Percentiles rank a stretch among this genome's conserved stretches.
phyloP scores from a whole-genome alignment of 495 filamentous ascomycete species.

The Aspergillus carlsbadensis region DNA sequence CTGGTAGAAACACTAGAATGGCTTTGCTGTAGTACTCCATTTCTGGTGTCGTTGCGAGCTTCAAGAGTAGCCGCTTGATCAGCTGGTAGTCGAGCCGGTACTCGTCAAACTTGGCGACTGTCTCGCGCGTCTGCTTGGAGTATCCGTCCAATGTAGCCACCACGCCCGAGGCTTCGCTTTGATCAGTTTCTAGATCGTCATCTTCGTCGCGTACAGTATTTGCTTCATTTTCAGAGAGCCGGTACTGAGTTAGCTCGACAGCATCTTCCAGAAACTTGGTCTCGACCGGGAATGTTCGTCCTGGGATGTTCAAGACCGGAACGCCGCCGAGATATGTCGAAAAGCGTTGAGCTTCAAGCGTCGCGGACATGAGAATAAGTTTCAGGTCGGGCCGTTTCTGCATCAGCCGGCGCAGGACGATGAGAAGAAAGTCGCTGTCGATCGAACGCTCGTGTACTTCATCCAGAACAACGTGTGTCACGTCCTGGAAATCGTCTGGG shows the following conservation, averaged over 20 bases:
- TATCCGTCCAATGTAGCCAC: slow-evolving; percentile 62
- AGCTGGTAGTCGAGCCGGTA: slow-evolving; percentile 84
- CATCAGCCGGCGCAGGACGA: slow-evolving; percentile 82
- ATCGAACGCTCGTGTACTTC: slow-evolving; percentile 95
- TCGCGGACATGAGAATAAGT: slow-evolving; percentile 94
- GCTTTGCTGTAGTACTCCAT: slow-evolving; percentile 78
- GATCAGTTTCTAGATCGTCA: slow-evolving; percentile 45
- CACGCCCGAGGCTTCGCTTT: slow-evolving; percentile 35
- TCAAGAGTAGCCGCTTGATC: slow-evolving; percentile 69
- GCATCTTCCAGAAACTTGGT: slow-evolving; percentile 90
- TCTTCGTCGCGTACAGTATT: slow-evolving; percentile 44
- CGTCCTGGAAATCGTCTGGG: slow-evolving; percentile 76
- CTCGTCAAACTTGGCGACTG: slow-evolving; percentile 75
- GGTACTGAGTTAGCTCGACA: slow-evolving; percentile 74
- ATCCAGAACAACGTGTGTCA: slow-evolving; percentile 90
- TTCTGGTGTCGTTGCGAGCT: slow-evolving; percentile 63
- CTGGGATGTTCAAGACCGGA: slow-evolving; percentile 84
- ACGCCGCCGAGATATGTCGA: slow-evolving; percentile 83
- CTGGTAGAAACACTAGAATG: slow-evolving; percentile 90
- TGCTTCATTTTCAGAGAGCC: slow-evolving; percentile 51
- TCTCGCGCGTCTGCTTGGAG: slow-evolving; percentile 68
- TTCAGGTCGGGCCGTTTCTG: slow-evolving; percentile 68
- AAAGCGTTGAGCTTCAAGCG: slow-evolving; percentile 86
- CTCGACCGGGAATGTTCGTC: slow-evolving; percentile 88
- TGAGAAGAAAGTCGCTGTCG: slow-evolving; percentile 91